Base-by-base conservation (phyloP, 2,329 filamentous ascomycete genomes). In the Hymenoscyphus albidus region DNA sequence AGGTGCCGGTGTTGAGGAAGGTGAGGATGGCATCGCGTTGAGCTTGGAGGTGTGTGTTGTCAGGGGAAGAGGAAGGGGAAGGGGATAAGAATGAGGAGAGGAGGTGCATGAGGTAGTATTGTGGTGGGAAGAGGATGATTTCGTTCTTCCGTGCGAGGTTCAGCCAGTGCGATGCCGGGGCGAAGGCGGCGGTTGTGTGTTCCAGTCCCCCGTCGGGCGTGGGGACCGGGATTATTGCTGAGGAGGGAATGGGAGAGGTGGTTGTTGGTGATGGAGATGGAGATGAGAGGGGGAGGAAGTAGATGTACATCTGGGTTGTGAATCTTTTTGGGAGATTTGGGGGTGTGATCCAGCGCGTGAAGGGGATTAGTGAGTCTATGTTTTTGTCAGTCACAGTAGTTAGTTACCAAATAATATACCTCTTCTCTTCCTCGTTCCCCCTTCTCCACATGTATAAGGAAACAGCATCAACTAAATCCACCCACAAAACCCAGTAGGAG, bases 221-320 rank as follows among this genome's bases (percentile, higher is more conserved):
- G 0, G 93, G 89, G 2, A 85, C 83, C 68, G 68, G 78, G 3
- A 18, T 54, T 27, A 5, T 54, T 13, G 48, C 18, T n/a, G 70
- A 59, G 54, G 63, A 63, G 13, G 65, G 58, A 0, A 22, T 2
- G 18, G 55, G 18, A 14, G 65, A 68, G 14, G 76, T 71, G 35
- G 35, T 5, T 7, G 3, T 35, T 6, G 35, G 5, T 14, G 74
- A 27, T 27, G 27, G 27, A 27, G 27, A 27, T 27, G 27, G 27
- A 27, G 27, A 27, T 7, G 65, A 54, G 14, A 88, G 78, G 0
- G 93, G 93, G 2, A 97, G 82, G 77, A 96, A 88, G 77, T 97
- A 97, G 12, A 98, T 77, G 78, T 98, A 99, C 94, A 98, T 98
- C 75, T 97, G 93, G 0, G 94, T 97, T 0, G 91, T 92, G 78